Base-by-base conservation (phyloP, 208 protist genomes). In the Leishmania guyanensis region DNA sequence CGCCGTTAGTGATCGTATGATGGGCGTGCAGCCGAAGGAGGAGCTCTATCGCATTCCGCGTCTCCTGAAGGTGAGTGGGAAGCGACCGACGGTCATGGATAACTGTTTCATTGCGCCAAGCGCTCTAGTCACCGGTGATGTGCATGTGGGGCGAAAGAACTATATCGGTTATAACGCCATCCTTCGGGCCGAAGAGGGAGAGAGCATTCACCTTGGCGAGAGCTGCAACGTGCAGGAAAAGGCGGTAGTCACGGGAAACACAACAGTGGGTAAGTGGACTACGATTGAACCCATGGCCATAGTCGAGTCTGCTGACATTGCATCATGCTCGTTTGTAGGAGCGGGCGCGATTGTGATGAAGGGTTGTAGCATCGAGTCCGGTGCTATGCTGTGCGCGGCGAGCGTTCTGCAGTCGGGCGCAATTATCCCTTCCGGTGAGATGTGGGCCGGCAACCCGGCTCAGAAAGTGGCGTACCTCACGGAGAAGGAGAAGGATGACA, bases 391-490 rank as follows among this genome's bases (percentile, higher is more conserved):
- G 48, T 95, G 93, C 66, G 91, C 95, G 20, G 93, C 91, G 8
- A 94, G 94, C 66, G 94, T 98, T 43, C 86, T 98, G 53, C 92
- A 97, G 81, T 84, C 92, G 12, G 93, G 92, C 69, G 92, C 92
- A 3, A 85, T 95, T 60, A 95, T 98, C 75, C 96, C 96, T 36
- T 96, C 93, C 54, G 96, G 96, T 33, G 94, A 98, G 87, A 93
- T 98, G 88, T 98, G 96, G 94, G 88, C 94, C 9, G 96, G 96
- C 10, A 97, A 97, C 80, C 96, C 96, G 36, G 95, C 95, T 12
- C 89, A 98, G 77, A 97, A 98, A 73, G 81, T 98, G 60, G 89
- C 87, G 8, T 87, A 97, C 70, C 86, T 98, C 33, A 95, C 93
- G 22, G 93, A 97, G 80, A 93, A 96, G 54, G 95, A 98, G 58